A percentile compares a stretch with the other conserved stretches of the same genome.
Conservation (phyloP, 2,329 filamentous ascomycete species). For the Ascochyta koolunga region DNA sequence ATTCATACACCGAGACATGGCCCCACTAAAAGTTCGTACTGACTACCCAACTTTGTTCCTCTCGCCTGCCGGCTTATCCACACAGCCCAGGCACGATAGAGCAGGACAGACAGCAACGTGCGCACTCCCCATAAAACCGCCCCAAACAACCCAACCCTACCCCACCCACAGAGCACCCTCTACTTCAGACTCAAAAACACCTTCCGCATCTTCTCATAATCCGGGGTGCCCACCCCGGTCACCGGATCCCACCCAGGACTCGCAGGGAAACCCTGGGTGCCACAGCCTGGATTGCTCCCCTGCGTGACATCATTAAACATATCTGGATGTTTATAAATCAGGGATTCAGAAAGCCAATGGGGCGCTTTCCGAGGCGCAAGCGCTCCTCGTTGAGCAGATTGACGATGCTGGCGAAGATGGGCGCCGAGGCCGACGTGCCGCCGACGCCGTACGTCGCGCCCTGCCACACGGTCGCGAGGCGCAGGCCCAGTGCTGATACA, state of each 20-base stretch:
- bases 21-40: no score
- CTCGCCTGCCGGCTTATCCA: no score
- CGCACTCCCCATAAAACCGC: no score
- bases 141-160: background rate
- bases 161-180: background rate
- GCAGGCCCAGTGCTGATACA: conserved; percentile 62
- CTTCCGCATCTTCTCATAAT: conserved; percentile 25
- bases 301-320: conserved; percentile 52
- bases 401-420: conserved; percentile 63
- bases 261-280: conserved; percentile 34
- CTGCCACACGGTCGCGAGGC: conserved; percentile 48
- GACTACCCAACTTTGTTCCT: no score
- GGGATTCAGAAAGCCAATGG: conserved; percentile 65
- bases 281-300: conserved; percentile 43
- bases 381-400: conserved; percentile 66
- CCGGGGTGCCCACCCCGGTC: conserved; percentile 28
- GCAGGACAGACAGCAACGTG: no score
- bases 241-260: conserved; percentile 37
- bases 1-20: no score
- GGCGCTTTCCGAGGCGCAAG: conserved; percentile 53
- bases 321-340: conserved; percentile 56
- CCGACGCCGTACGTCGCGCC: conserved; percentile 43
- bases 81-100: no score
- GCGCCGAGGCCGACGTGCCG: conserved; percentile 62
- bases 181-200: conserved; percentile 18